A percentile compares a stretch with the other conserved stretches of the same genome.
Evolutionary conservation across 306 rosid species (phyloP).

Genomic region (Trifolium dubium): DNA sequence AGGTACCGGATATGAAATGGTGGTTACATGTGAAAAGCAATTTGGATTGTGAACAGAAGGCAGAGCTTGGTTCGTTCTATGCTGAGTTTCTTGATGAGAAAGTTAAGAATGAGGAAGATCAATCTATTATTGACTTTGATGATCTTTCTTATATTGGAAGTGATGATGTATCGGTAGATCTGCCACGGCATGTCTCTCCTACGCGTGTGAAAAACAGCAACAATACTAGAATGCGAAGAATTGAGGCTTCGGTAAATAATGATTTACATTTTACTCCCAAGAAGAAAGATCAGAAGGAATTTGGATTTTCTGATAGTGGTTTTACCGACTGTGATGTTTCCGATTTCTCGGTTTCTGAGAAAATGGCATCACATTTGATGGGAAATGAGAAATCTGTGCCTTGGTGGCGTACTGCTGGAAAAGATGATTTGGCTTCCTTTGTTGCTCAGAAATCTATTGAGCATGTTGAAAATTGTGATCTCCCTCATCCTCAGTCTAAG

Average conservation of each 20-base stretch:
- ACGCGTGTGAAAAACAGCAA: constrained; percentile 41
- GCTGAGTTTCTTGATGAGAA: constrained; percentile 45
- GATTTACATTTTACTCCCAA: constrained; percentile 42
- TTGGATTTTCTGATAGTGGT: constrained; percentile 55
- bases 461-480: constrained; percentile 83
- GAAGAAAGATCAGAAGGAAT: constrained; percentile 55
- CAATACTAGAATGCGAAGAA: constrained; percentile 39
- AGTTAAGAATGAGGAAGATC: constrained; percentile 40
- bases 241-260: constrained; percentile 39
- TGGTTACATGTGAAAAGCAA: constrained; percentile 72
- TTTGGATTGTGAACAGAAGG: constrained; percentile 50
- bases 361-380: constrained; percentile 53
- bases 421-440: constrained; percentile 80
- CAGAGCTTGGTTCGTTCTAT: constrained; percentile 49
- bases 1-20: constrained; percentile 58
- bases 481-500: constrained; percentile 70
- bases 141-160: constrained; percentile 41
- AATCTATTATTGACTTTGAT: constrained; percentile 41
- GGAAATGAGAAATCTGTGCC: constrained; percentile 62
- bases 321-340: constrained; percentile 58
- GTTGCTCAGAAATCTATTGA: constrained; percentile 84
- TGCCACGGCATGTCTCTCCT: constrained; percentile 43
- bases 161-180: constrained; percentile 44
- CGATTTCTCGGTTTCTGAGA: constrained; percentile 49
- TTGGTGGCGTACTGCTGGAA: constrained; percentile 83